These are phyloP conservation scores for Colletotrichum siamense DNA, from an alignment of 2,329 filamentous ascomycete species.

Conservation along the genomic window DNA sequence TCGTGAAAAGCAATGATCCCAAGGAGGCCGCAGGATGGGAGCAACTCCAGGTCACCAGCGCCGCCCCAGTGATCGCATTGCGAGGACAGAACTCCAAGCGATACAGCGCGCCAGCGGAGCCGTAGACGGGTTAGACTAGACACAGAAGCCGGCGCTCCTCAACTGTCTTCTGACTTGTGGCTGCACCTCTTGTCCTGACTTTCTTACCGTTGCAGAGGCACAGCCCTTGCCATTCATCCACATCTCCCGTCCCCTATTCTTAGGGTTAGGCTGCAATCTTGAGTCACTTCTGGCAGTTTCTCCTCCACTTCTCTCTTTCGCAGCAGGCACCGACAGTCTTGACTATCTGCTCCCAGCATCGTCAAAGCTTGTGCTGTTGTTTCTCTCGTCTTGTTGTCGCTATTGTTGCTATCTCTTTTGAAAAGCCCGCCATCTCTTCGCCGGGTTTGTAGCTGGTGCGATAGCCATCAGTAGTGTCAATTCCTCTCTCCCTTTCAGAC, in stretches of 20 bases:
- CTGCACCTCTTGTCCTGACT: not conserved
- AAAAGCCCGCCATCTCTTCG: too few species aligned
- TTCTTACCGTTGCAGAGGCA: not conserved
- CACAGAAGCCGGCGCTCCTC: not conserved
- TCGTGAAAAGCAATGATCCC: not conserved
- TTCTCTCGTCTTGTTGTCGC: too few species aligned
- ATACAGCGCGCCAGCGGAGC: not conserved
- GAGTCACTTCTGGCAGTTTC: too few species aligned
- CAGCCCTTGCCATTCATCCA: not conserved
- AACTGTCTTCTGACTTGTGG: not conserved
- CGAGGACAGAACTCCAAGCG: not conserved
- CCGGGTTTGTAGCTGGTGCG: too few species aligned
- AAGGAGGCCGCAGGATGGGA: not conserved
- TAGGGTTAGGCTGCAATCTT: too few species aligned
- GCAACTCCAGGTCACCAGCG: not conserved
- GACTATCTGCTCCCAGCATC: too few species aligned
- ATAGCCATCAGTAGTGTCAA: too few species aligned
- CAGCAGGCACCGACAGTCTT: too few species aligned
- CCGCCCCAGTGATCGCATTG: not conserved
- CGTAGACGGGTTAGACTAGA: not conserved
- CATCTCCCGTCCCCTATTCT: not conserved
- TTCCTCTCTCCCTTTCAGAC: too few species aligned
- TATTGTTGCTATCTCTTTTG: too few species aligned
- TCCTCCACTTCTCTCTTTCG: too few species aligned
- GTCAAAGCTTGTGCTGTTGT: too few species aligned